Evolutionary conservation across 345 rosid species (phyloP).

Genomic region (Zanthoxylum bungeanum): DNA sequence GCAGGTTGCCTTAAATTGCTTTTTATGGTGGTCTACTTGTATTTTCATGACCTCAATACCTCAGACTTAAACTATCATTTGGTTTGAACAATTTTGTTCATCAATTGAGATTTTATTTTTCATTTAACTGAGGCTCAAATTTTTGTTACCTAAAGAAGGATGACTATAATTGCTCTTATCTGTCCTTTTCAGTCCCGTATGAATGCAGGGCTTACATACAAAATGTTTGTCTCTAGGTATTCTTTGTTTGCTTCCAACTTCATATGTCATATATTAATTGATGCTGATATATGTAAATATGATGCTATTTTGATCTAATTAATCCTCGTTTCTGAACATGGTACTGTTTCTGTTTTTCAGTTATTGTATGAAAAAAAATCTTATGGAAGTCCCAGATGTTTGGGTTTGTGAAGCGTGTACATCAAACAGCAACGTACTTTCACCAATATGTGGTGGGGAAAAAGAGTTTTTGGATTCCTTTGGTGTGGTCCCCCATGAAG

Average conservation of each 20-base stretch:
- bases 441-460: conserved; percentile 15
- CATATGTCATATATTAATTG: not conserved
- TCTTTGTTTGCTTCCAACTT: not conserved
- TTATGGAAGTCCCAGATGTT: not conserved
- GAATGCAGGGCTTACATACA: not conserved
- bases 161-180: not conserved
- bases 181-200: not conserved
- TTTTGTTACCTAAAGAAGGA: not conserved
- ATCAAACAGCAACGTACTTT: conserved; percentile 9
- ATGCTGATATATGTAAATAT: not conserved
- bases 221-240: not conserved
- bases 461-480: conserved; percentile 6
- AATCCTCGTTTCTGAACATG: conserved; percentile 7
- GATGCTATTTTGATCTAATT: not conserved
- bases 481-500: conserved; percentile 6
- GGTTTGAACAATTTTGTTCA: not conserved
- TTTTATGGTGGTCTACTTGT: not conserved
- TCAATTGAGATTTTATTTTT: not conserved
- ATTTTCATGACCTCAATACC: not conserved
- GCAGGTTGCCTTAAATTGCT: not conserved
- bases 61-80: not conserved
- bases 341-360: conserved; percentile 20
- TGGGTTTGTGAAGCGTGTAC: conserved; percentile 47
- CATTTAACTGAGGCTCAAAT: not conserved
- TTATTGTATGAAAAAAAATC: conserved; percentile 36